Evolutionary conservation across 306 rosid species (phyloP).

Genomic region (Dryas drummondii): DNA sequence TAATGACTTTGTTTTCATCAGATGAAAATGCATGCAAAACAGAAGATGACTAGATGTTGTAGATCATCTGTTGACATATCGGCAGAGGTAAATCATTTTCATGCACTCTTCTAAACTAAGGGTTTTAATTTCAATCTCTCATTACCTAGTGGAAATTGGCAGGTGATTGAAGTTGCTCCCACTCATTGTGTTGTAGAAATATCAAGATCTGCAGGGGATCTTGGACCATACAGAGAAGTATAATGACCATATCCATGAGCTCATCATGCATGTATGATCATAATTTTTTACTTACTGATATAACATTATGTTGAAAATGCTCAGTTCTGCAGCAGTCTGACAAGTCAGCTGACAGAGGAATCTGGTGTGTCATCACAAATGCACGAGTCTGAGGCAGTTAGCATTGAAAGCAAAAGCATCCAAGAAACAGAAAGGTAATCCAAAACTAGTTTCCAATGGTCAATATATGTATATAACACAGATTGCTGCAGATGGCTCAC

Average conservation of each 20-base stretch:
- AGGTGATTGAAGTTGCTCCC: conserved; percentile 87
- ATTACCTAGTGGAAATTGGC: conserved; percentile 26
- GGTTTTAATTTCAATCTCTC: conserved; percentile 12
- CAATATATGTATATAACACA: neutral
- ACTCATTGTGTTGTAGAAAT: conserved; percentile 67
- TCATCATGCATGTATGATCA: conserved; percentile 4
- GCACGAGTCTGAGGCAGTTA: conserved; percentile 30
- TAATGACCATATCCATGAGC: conserved; percentile 6
- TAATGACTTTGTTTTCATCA: conserved; percentile 29
- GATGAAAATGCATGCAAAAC: conserved; percentile 61
- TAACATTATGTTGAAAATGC: conserved; percentile 22
- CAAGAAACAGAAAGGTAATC: conserved; percentile 40
- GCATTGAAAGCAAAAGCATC: conserved; percentile 12
- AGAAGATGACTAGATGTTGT: conserved; percentile 52
- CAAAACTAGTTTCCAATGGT: conserved; percentile 1
- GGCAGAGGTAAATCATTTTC: conserved; percentile 54
- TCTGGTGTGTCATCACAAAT: conserved; percentile 34
- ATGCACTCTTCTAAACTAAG: neutral
- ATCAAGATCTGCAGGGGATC: conserved; percentile 71
- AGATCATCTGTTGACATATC: conserved; percentile 61
- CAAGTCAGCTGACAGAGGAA: conserved; percentile 50
- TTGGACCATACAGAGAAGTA: conserved; percentile 54
- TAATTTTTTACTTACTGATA: conserved; percentile 15
- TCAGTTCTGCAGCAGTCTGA: conserved; percentile 72
- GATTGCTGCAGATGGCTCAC: conserved; percentile 27